Conservation (phyloP, 176 grass and related monocot genomes). For the Oryza australiensis region DNA sequence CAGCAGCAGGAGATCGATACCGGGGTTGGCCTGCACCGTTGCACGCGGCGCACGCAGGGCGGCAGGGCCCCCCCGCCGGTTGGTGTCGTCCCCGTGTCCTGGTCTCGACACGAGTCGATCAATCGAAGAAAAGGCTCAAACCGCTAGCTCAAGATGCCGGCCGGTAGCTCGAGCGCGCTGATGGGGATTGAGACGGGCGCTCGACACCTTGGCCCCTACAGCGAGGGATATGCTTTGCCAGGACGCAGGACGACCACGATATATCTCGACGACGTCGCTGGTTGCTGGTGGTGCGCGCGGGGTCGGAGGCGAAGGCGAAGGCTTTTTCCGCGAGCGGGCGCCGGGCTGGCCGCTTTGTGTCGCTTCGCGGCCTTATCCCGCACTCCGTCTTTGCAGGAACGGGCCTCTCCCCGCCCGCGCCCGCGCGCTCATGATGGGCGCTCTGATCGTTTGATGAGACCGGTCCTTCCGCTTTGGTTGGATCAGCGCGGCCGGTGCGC, state of each 20-base stretch:
- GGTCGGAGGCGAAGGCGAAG: neutral
- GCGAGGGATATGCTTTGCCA: neutral
- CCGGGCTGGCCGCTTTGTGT: conserved; percentile 43
- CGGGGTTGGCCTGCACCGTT: no score
- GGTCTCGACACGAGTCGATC: neutral
- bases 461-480: no score
- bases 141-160: no score
- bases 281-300: neutral
- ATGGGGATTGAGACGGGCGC: neutral
- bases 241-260: neutral
- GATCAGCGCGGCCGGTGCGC: no score
- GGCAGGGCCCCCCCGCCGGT: neutral
- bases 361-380: conserved; percentile 3
- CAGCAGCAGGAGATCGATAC: neutral
- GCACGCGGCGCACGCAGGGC: neutral
- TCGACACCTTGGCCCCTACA: neutral
- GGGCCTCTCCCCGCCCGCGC: no score
- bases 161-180: no score
- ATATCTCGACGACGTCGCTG: neutral
- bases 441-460: neutral
- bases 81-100: neutral
- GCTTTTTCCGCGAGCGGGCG: no score
- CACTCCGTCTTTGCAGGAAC: neutral
- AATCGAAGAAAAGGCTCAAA: no score
- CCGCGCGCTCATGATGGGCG: no score